These are phyloP conservation scores for Citrus reticulata DNA, from an alignment of 345 rosid genomes.

Conservation along the genomic window DNA sequence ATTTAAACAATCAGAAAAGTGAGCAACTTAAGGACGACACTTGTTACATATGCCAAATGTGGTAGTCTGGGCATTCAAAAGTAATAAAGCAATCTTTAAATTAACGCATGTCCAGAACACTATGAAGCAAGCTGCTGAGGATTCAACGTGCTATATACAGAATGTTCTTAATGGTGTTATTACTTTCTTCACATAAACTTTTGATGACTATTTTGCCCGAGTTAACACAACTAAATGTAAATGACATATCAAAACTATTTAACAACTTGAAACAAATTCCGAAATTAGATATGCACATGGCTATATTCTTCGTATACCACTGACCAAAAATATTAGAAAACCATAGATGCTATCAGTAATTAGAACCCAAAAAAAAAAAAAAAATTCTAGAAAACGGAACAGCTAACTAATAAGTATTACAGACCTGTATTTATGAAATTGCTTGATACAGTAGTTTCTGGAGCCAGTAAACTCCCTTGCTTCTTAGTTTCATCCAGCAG, in stretches of 20 bases:
- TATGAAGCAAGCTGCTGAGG: not conserved
- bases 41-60: not conserved
- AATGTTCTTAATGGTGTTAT: not conserved
- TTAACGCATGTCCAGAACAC: not conserved
- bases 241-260: not conserved
- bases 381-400: not conserved
- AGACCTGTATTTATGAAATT: conserved; percentile 34
- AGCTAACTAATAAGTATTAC: not conserved
- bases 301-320: not conserved
- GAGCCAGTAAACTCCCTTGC: conserved; percentile 13
- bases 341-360: not conserved
- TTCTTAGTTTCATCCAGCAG: conserved; percentile 47
- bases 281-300: not conserved
- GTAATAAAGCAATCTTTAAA: not conserved
- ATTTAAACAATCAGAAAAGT: no score
- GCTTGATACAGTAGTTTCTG: conserved; percentile 5
- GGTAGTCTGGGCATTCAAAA: not conserved
- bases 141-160: no score
- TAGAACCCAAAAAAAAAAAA: not conserved
- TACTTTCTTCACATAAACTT: not conserved
- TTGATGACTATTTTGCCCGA: not conserved
- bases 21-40: no score
- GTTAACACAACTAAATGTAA: not conserved
- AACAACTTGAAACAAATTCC: not conserved
- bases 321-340: not conserved